Conservation (phyloP, 495 filamentous ascomycete genomes). For the Cenococcum geophilum region DNA sequence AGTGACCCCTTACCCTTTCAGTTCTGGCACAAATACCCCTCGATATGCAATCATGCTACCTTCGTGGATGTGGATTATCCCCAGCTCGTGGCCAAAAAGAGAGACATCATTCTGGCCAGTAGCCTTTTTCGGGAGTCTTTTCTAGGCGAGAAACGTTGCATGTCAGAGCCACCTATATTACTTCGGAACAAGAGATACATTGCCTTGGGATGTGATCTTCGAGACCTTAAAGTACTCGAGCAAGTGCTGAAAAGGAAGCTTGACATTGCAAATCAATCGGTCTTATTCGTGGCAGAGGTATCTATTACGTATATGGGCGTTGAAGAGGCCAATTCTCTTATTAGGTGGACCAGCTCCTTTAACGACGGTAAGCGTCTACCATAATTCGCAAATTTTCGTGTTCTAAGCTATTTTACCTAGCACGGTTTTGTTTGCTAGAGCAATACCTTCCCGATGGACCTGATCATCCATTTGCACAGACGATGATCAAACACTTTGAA, state of each 20-base stretch:
- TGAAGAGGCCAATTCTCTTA: constrained; percentile 61
- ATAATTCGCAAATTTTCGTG: not conserved
- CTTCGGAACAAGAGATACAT: constrained; percentile 65
- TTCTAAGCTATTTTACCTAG: constrained; percentile 15
- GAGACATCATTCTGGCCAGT: constrained; percentile 55
- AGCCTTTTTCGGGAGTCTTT: constrained; percentile 51
- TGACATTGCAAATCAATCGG: constrained; percentile 48
- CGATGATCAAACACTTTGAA: constrained; percentile 80
- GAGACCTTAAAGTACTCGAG: constrained; percentile 54
- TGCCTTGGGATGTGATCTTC: constrained; percentile 77
- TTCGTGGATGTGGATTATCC: constrained; percentile 89
- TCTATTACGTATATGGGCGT: constrained; percentile 87
- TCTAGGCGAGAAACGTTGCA: constrained; percentile 7
- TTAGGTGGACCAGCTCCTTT: constrained; percentile 38
- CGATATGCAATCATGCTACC: constrained; percentile 48
- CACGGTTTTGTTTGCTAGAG: constrained; percentile 77
- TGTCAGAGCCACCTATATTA: constrained; percentile 9
- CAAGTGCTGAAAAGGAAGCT: constrained; percentile 50
- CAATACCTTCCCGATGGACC: constrained; percentile 74
- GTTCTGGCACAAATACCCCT: constrained; percentile 58
- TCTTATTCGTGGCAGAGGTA: constrained; percentile 83
- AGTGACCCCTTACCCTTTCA: constrained; percentile 92
- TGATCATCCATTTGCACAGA: constrained; percentile 75
- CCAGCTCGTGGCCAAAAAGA: constrained; percentile 71
- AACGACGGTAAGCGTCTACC: constrained; percentile 16